Base-by-base conservation (phyloP, 306 rosid species). In the Prunus davidiana region DNA sequence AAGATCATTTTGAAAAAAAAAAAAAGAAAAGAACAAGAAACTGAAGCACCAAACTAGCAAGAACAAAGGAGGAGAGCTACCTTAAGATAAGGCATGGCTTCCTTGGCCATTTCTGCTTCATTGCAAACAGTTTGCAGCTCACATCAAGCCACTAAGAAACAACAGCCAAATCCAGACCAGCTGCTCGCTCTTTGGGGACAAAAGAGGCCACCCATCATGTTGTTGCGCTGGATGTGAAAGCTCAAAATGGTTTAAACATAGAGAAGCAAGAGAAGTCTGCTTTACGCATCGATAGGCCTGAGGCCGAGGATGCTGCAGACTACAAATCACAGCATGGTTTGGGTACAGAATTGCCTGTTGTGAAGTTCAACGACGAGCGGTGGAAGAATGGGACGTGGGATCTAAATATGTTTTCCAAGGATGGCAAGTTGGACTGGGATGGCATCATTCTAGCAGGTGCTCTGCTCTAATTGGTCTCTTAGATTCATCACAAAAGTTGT, bases 371-470 rank as follows among this genome's bases (percentile, higher is more conserved):
- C 0, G 83, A 86, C n/a, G n/a, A 75, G 73, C 67, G 80, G n/a
- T 86, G 89, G 87, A 86, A 78, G 77, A 81, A 83, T 8, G 87
- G 87, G 32, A 83, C 85, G 15, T 86, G 87, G 87, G 85, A 86
- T 86, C 63, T 83, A 5, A 86, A 81, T 46, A 72, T 80, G 89
- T 81, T 86, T 76, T 81, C 80, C 27, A 72, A 67, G 22, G 61
- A 81, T 68, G 80, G 89, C 16, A 86, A 71, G 58, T 71, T 86
- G 63, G 82, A 83, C 49, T 83, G 87, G 84, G 87, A 81, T 71
- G 82, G 69, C 43, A 78, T 86, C 62, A 86, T 86, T 68, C 46
- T 72, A 58, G 85, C 87, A 81, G 84, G 83, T 85, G 20, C 63
- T 41, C 43, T 34, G 43, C 43, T 34, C 43, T 34, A 34, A 34